Evolutionary conservation across 495 filamentous ascomycete species (phyloP), one percentile per base, ranked within the genome.

Genomic region (Talaromyces wortmannii): DNA sequence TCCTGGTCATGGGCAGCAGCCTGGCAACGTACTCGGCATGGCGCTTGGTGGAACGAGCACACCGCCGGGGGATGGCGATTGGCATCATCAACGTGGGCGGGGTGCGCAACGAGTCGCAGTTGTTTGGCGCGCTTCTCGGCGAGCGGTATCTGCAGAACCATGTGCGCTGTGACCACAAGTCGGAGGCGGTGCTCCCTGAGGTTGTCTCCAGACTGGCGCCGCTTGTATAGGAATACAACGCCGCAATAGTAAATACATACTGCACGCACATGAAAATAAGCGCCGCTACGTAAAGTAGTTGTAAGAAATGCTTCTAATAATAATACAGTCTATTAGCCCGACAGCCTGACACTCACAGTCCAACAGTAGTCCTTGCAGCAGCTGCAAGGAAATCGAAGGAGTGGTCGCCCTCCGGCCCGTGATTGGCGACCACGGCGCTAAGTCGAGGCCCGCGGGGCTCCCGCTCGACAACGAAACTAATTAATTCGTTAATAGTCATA

Each of bases 11-110:
- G 12, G 94, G 91, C 7, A 96, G 86, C 43, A 95, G 89, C 61
- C 75, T 98, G 48, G 94, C 94, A 7, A 97, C 94, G 0, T 97
- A 92, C 67, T 96, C 90, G 6, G 94, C 94, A 2, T 98, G 91
- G 90, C 78, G 92, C 57, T 65, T 98, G 40, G 91, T 86, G 7
- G 92, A 89, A 76, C 73, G 84, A 55, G 92, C 92, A 7, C 86
- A 86, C 56, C 86, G 91, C 59, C 75, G 80, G 59, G 87, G 85
- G 7, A 92, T 92, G 83, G 87, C 90, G 3, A 85, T 97, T 64
- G 92, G 82, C 0, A 83, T 95, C 49, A 72, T 95, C 52, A 95
- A 92, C 62, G 71, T 94, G 8, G 90, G 90, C 12, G 90, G 90
- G 6, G 86, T 92, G 16, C 79, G 90, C 59, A 90, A 89, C 44